Percentiles rank a stretch among this genome's conserved stretches.
Conservation (phyloP, 2,329 filamentous ascomycete genomes). For the Tolypocladium capitatum region DNA sequence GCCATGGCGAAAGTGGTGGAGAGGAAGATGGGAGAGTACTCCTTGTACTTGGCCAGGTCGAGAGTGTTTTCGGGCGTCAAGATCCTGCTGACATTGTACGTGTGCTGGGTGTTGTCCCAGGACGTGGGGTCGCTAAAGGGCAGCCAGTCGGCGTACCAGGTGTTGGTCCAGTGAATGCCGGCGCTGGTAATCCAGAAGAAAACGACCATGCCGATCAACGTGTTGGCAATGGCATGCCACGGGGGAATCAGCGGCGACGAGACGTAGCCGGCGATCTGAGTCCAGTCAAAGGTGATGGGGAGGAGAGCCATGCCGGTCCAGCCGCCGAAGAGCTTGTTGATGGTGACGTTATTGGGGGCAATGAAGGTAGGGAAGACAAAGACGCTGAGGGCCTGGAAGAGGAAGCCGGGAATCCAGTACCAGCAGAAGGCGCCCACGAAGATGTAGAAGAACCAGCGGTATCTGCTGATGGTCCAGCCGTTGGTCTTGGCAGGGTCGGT, state of each 20-base stretch:
- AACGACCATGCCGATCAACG: slow-evolving; percentile 28
- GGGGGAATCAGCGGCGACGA: slow-evolving; percentile 26
- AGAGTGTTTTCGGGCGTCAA: slow-evolving; percentile 33
- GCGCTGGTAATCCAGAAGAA: slow-evolving; percentile 31
- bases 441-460: slow-evolving; percentile 31
- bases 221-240: slow-evolving; percentile 31
- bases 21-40: slow-evolving; percentile 41
- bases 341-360: slow-evolving; percentile 34
- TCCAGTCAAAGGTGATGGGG: slow-evolving; percentile 39
- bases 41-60: slow-evolving; percentile 33
- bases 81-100: slow-evolving; percentile 38
- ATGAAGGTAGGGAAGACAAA: slow-evolving; percentile 46
- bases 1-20: slow-evolving; percentile 30
- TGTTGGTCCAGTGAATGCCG: slow-evolving; percentile 31
- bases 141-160: slow-evolving; percentile 36
- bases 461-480: slow-evolving; percentile 31
- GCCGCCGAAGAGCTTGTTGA: slow-evolving; percentile 44
- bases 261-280: slow-evolving; percentile 26
- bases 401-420: slow-evolving; percentile 39
- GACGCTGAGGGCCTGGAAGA: slow-evolving; percentile 35
- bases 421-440: slow-evolving; percentile 29
- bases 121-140: slow-evolving; percentile 38
- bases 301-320: slow-evolving; percentile 38
- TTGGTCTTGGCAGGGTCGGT: slow-evolving; percentile 25
- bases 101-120: slow-evolving; percentile 40